Evolutionary conservation across 2,329 filamentous ascomycete species (phyloP), one percentile per base, ranked within the genome.

Genomic region (Pestalotiopsis sp.): DNA sequence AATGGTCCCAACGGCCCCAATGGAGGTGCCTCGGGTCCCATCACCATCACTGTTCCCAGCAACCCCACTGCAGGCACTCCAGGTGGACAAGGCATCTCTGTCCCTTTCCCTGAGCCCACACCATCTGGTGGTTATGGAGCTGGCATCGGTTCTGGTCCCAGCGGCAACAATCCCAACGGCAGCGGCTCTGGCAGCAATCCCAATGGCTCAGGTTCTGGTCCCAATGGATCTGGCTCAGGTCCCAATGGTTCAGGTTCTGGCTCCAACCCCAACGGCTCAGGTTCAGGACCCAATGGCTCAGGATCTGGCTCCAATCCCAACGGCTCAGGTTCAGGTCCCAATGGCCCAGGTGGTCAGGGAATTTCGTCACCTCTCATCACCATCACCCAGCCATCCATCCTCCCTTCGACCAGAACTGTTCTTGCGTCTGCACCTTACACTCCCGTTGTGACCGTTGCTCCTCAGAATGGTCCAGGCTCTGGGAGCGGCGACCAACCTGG

Each of bases 281-380:
- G 56, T 14, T 38, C 38, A 13, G 23, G 45, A 12, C 25, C 57
- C 45, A 52, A 52, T 6, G 23, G 13, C 9, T 31, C 66, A 17
- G 59, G 31, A 36, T 36, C 31, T 2, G 31, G 58, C 31, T 36
- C n/a, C 66, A 58, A 49, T 56, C 66, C 66, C 25, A 58, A 58
- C n/a, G 27, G 27, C 17, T 25, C 38, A 17, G 31, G 23, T 52
- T 36, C 58, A 20, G 67, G 61, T 20, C 39, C 61, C 25, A 59
- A 45, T 38, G 67, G 61, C 25, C 45, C 66, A 61, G 72, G 71
- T 14, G 72, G 70, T 4, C 69, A 73, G 27, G 60, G 69, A 17
- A 66, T 66, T 7, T 70, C 72, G 39, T 62, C 59, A 9, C 69
- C 68, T 39, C 70, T 71, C 23, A 70, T 70, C 60, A 74, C 73